Conservation (phyloP, 495 filamentous ascomycete species). For the Penicillium bialowiezense region DNA sequence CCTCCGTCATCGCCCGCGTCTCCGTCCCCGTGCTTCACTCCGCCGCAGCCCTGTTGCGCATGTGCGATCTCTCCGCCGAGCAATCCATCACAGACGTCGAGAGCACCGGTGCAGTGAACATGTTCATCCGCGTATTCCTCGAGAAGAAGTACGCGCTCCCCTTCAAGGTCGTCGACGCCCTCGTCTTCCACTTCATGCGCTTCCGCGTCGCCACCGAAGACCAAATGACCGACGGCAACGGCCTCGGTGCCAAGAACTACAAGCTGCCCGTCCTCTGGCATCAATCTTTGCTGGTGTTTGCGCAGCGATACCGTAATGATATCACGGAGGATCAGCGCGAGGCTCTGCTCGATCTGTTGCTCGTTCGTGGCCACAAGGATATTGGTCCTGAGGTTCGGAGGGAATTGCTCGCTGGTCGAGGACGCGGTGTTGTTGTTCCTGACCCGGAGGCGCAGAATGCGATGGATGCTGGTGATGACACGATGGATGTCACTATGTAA, state of each 20-base stretch:
- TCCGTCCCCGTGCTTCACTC: constrained; percentile 88
- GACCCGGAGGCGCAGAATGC: constrained; percentile 51
- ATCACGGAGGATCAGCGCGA: constrained; percentile 93
- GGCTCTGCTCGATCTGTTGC: constrained; percentile 82
- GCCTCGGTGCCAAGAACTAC: constrained; percentile 44
- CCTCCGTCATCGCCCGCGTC: constrained; percentile 74
- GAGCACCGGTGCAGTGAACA: constrained; percentile 79
- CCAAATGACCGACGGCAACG: constrained; percentile 39
- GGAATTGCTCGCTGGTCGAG: constrained; percentile 85
- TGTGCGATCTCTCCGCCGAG: constrained; percentile 91
- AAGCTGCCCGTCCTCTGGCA: constrained; percentile 88
- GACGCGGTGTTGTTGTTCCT: constrained; percentile 72
- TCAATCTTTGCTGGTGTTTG: constrained; percentile 83
- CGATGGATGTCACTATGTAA: constrained; percentile 63
- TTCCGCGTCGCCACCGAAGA: constrained; percentile 64
- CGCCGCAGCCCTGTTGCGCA: constrained; percentile 81
- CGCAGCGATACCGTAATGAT: constrained; percentile 89
- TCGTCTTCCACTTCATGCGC: constrained; percentile 94
- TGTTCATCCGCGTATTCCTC: constrained; percentile 85
- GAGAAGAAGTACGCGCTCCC: constrained; percentile 98
- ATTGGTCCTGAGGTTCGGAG: constrained; percentile 91
- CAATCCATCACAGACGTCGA: constrained; percentile 73
- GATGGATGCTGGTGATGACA: constrained; percentile 77
- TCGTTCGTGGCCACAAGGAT: constrained; percentile 79
- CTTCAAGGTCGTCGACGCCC: constrained; percentile 87